These are phyloP conservation scores for Auriscalpium orientale DNA, from an alignment of 768 basidiomycete genomes.

Conservation along the genomic window DNA sequence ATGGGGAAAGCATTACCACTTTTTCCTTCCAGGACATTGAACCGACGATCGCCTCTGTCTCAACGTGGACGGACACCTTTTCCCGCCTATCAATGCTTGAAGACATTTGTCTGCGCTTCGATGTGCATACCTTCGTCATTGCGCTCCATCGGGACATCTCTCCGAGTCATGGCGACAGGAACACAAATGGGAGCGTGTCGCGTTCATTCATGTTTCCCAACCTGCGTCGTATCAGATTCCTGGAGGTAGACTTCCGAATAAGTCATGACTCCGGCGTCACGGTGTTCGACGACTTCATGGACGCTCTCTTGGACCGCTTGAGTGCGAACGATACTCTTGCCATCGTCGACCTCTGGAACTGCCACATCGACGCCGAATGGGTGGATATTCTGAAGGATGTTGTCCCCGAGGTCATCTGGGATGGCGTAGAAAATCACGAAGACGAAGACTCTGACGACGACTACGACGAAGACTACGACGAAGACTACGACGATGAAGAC, in stretches of 20 bases:
- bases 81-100: not conserved
- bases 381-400: not conserved
- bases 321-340: not conserved
- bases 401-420: not conserved
- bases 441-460: too few species aligned
- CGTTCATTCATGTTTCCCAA: not conserved
- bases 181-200: too few species aligned
- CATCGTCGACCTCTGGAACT: not conserved
- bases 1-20: not conserved
- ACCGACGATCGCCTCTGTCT: not conserved
- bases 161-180: not conserved
- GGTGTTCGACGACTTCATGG: not conserved
- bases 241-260: not conserved
- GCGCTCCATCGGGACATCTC: not conserved
- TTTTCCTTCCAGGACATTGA: not conserved
- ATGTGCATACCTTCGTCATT: not conserved
- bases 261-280: too few species aligned
- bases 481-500: too few species aligned
- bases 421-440: not conserved
- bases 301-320: not conserved
- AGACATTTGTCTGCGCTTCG: not conserved
- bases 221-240: not conserved
- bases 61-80: not conserved
- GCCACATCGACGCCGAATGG: not conserved
- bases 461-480: too few species aligned